phyloP scores from a whole-genome alignment of 1,284 basidiomycete genomes.

The Entoloma clypeatum region DNA sequence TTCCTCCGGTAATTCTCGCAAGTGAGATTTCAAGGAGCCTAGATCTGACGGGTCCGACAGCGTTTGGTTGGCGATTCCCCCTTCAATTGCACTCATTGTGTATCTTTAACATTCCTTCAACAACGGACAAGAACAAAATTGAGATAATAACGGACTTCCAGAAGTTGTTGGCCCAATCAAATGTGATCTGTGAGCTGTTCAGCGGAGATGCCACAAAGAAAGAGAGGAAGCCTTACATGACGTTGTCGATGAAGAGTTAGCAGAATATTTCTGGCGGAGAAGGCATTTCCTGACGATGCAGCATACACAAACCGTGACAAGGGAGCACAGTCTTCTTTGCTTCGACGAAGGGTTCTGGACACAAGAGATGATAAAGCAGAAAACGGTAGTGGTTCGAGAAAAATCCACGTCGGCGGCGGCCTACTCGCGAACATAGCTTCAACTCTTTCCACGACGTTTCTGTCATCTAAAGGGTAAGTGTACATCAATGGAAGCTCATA shows the following conservation, averaged over 20 bases:
- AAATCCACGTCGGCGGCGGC: slow-evolving; percentile 60
- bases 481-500: slow-evolving; percentile 3
- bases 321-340: slow-evolving; percentile 50
- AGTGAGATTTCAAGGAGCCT: slow-evolving; percentile 54
- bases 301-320: slow-evolving; percentile 54
- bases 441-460: slow-evolving; percentile 48
- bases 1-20: slow-evolving; percentile 59
- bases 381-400: slow-evolving; percentile 54
- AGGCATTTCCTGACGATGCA: slow-evolving; percentile 63
- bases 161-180: slow-evolving; percentile 55
- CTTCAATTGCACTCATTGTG: slow-evolving; percentile 52
- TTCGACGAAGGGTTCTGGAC: slow-evolving; percentile 57
- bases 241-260: slow-evolving; percentile 56
- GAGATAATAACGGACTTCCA: slow-evolving; percentile 50
- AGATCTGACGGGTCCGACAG: slow-evolving; percentile 57
- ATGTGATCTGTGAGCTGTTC: slow-evolving; percentile 43
- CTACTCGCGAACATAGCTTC: slow-evolving; percentile 52
- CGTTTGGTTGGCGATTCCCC: slow-evolving; percentile 46
- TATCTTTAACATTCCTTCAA: slow-evolving; percentile 37
- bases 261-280: slow-evolving; percentile 58
- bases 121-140: slow-evolving; percentile 5
- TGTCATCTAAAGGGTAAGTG: slow-evolving; percentile 17
- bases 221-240: slow-evolving; percentile 35
- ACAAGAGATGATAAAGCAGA: slow-evolving; percentile 54
- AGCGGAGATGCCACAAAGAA: slow-evolving; percentile 5